Evolutionary conservation across 2,329 filamentous ascomycete species (phyloP).

Genomic region (Calonectria naviculata): DNA sequence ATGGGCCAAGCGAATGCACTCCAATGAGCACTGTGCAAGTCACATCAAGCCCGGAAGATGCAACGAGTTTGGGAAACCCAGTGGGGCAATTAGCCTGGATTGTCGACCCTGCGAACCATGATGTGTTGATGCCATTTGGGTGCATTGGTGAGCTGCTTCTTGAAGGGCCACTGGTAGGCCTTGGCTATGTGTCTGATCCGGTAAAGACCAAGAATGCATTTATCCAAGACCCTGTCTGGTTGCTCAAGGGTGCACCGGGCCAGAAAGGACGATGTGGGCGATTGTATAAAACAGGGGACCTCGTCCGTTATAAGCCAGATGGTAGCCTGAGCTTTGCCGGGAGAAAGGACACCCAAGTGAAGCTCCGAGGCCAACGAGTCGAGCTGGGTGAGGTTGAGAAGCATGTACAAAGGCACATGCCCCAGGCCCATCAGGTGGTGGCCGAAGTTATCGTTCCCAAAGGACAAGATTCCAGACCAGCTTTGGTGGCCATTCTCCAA

Average conservation of each 20-base stretch:
- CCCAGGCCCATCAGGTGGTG: constrained; percentile 22
- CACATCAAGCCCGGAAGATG: constrained; percentile 10
- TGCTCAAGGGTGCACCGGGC: constrained; percentile 31
- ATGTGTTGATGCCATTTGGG: constrained; percentile 32
- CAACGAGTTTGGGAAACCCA: constrained; percentile 23
- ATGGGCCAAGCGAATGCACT: background rate
- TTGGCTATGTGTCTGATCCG: constrained; percentile 23
- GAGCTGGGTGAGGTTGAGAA: constrained; percentile 60
- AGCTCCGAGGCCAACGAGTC: constrained; percentile 67
- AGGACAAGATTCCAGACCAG: background rate
- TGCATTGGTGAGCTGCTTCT: background rate
- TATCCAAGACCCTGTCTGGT: constrained; percentile 58
- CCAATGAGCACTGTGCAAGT: constrained; percentile 44
- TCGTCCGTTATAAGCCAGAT: constrained; percentile 54
- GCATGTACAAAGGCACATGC: constrained; percentile 53
- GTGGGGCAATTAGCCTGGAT: constrained; percentile 45
- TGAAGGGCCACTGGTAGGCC: background rate
- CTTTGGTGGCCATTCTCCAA: background rate
- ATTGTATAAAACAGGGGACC: constrained; percentile 61
- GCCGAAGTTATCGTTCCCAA: background rate
- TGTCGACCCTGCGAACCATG: constrained; percentile 46
- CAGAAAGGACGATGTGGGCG: background rate
- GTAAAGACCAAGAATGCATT: constrained; percentile 24
- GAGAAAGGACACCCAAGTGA: constrained; percentile 70
- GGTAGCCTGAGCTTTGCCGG: constrained; percentile 57